Conservation (phyloP, 805 yeast species). For the Pichia gijzeniarum region DNA sequence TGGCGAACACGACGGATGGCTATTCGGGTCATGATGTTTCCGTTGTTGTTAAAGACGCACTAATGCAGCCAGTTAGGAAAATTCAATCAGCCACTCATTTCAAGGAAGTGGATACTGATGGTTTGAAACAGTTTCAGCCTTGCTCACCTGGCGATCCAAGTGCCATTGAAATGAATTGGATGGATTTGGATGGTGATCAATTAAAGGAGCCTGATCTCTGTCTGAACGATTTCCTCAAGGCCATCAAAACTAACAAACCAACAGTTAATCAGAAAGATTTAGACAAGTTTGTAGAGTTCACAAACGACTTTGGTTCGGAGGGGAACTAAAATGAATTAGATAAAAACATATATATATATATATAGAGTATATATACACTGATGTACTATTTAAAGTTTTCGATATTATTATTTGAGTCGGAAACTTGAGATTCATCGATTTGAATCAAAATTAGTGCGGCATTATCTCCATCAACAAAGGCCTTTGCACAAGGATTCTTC, state of each 20-base stretch:
- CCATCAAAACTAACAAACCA: slow-evolving; percentile 86
- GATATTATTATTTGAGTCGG: slow-evolving; percentile 67
- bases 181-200: slow-evolving; percentile 84
- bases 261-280: slow-evolving; percentile 88
- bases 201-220: slow-evolving; percentile 84
- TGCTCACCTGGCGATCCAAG: slow-evolving; percentile 95
- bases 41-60: slow-evolving; percentile 92
- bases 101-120: slow-evolving; percentile 47
- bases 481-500: slow-evolving; percentile 62
- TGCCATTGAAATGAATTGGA: slow-evolving; percentile 90
- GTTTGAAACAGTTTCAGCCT: slow-evolving; percentile 59
- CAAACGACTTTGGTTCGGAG: slow-evolving; percentile 95
- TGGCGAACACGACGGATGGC: slow-evolving; percentile 94
- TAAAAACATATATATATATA: neutral
- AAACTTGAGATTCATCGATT: slow-evolving; percentile 65
- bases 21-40: slow-evolving; percentile 97
- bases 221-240: slow-evolving; percentile 87
- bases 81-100: slow-evolving; percentile 96
- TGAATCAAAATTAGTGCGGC: slow-evolving; percentile 61
- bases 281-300: slow-evolving; percentile 76
- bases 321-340: slow-evolving; percentile 47
- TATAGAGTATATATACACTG: neutral
- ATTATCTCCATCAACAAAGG: slow-evolving; percentile 58
- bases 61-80: slow-evolving; percentile 96
- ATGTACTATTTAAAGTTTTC: slow-evolving; percentile 11